Evolutionary conservation across 345 rosid genomes (phyloP).

Genomic region (Syzygium grande): DNA sequence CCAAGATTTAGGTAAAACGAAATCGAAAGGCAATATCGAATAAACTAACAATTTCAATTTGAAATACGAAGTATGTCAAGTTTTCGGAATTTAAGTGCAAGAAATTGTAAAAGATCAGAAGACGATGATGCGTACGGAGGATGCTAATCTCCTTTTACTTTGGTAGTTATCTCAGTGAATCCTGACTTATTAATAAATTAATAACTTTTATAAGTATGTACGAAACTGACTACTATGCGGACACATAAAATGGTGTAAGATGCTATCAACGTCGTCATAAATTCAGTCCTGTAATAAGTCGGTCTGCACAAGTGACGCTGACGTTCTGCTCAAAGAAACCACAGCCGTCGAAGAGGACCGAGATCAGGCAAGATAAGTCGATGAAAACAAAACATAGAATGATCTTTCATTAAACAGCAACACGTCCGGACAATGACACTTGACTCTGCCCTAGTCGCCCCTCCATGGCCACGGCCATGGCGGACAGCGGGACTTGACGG

Average conservation of each 20-base stretch:
- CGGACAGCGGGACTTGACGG: neutral
- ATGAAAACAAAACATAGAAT: neutral
- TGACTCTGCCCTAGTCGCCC: neutral
- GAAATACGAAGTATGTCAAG: neutral
- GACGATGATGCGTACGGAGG: neutral
- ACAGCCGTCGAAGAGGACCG: neutral
- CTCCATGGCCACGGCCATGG: neutral
- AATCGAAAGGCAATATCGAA: neutral
- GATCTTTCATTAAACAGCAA: neutral
- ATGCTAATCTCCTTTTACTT: neutral
- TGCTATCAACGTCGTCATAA: neutral
- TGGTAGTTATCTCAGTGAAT: neutral
- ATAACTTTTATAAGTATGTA: neutral
- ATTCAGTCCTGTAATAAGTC: neutral
- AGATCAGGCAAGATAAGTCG: neutral
- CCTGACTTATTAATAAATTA: neutral
- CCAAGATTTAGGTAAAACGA: neutral
- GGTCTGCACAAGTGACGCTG: neutral
- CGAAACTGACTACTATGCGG: neutral
- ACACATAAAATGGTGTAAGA: neutral
- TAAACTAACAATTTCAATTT: neutral
- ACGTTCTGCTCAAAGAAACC: neutral
- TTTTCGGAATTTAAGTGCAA: neutral
- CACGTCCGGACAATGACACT: neutral
- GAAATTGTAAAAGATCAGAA: neutral